Evolutionary conservation across 1,284 basidiomycete species (phyloP).

Genomic region (Thecaphora frezii): DNA sequence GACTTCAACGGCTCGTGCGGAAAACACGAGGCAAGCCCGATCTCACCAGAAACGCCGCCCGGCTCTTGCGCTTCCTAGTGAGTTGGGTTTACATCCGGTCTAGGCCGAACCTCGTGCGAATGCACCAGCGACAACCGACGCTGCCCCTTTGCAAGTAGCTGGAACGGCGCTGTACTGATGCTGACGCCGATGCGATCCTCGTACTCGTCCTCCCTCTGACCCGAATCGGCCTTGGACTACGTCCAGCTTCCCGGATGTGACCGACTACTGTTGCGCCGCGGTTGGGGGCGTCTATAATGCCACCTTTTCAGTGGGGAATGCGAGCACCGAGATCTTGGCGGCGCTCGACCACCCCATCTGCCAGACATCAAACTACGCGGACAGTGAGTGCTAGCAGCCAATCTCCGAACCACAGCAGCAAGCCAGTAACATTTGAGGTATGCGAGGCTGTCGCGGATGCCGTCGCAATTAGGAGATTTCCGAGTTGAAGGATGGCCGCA

Average conservation of each 20-base stretch:
- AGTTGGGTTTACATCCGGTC: conserved; percentile 1
- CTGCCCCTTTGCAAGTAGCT: too few relatives aligned
- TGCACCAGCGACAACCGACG: too few relatives aligned
- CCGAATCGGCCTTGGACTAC: background rate
- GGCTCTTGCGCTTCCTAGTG: conserved; percentile 32
- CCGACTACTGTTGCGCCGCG: conserved; percentile 45
- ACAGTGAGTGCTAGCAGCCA: conserved; percentile 29
- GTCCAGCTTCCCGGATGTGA: conserved; percentile 38
- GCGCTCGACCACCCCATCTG: conserved; percentile 36
- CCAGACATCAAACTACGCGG: conserved; percentile 33
- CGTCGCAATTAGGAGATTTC: too few relatives aligned
- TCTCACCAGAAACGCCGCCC: conserved; percentile 34
- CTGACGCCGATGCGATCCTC: too few relatives aligned
- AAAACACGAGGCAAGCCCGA: conserved; percentile 21
- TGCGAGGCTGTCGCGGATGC: too few relatives aligned
- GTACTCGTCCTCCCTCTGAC: background rate
- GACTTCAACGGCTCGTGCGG: conserved; percentile 39
- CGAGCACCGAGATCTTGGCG: conserved; percentile 16
- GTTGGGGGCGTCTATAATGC: conserved; percentile 38
- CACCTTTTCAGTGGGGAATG: conserved; percentile 18
- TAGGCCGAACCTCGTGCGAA: too few relatives aligned
- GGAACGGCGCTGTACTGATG: too few relatives aligned
- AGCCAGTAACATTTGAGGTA: too few relatives aligned
- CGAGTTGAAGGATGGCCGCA: too few relatives aligned
- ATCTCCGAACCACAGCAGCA: too few relatives aligned